Percentiles rank a stretch among this genome's conserved stretches.
phyloP scores from a whole-genome alignment of 306 rosid species.

The Cicer pinnatifidum region DNA sequence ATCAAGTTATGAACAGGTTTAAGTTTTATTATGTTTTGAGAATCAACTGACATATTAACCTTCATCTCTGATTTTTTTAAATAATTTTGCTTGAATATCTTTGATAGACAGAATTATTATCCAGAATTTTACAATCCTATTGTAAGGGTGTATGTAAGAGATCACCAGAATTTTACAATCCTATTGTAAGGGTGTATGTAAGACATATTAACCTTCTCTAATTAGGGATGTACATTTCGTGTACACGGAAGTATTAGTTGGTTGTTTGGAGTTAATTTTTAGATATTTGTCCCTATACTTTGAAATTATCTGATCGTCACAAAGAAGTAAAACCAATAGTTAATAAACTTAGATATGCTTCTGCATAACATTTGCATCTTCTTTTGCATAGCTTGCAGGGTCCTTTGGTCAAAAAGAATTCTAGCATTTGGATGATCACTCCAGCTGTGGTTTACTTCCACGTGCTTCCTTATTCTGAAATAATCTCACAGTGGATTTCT shows the following conservation, averaged over 20 bases:
- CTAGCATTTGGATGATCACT: slow-evolving; percentile 61
- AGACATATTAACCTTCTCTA: slow-evolving; percentile 7
- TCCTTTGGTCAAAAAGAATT: slow-evolving; percentile 61
- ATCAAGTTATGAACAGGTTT: slow-evolving; percentile 37
- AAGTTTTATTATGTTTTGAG: slow-evolving; percentile 6
- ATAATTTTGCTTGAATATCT: not conserved
- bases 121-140: slow-evolving; percentile 38
- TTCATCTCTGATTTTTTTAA: slow-evolving; percentile 14
- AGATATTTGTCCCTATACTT: slow-evolving; percentile 14
- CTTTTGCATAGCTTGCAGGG: slow-evolving; percentile 70
- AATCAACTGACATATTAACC: slow-evolving; percentile 10
- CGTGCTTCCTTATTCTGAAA: slow-evolving; percentile 77
- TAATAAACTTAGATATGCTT: slow-evolving; percentile 26
- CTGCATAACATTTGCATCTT: slow-evolving; percentile 37
- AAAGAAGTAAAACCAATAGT: slow-evolving; percentile 30
- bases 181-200: slow-evolving; percentile 9
- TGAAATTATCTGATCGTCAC: slow-evolving; percentile 20
- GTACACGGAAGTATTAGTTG: slow-evolving; percentile 13
- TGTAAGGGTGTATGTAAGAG: slow-evolving; percentile 4
- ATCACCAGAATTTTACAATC: slow-evolving; percentile 38
- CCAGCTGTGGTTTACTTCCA: slow-evolving; percentile 70
- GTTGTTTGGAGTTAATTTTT: slow-evolving; percentile 39
- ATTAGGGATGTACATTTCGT: slow-evolving; percentile 16
- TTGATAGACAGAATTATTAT: slow-evolving; percentile 25
- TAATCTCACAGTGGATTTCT: slow-evolving; percentile 61